Percentiles rank a stretch among this genome's conserved stretches.
Evolutionary conservation across 306 rosid species (phyloP).

Genomic region (Medicago ruthenica): DNA sequence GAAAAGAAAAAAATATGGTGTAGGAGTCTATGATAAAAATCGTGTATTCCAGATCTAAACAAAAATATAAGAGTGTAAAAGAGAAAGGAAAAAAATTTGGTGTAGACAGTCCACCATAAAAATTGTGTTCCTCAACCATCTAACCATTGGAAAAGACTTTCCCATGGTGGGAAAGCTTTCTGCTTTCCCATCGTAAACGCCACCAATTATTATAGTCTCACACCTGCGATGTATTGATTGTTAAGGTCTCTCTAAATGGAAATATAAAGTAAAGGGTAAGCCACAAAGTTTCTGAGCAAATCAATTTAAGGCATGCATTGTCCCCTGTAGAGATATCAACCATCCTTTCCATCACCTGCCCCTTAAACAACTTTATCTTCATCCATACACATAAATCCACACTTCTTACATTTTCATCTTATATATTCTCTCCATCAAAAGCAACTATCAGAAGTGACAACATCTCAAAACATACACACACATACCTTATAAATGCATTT

Average conservation of each 20-base stretch:
- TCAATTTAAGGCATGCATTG: slow-evolving; percentile 56
- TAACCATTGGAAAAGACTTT: no score
- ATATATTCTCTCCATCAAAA: slow-evolving; percentile 13
- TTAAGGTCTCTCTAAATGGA: slow-evolving; percentile 40
- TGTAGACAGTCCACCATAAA: no score
- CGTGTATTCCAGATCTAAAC: no score
- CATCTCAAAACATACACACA: slow-evolving; percentile 31
- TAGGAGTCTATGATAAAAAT: no score
- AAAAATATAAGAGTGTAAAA: no score
- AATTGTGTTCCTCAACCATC: no score
- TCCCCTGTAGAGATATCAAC: slow-evolving; percentile 57
- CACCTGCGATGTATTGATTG: slow-evolving; percentile 43
- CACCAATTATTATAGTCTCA: slow-evolving; percentile 39
- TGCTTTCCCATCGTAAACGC: no score
- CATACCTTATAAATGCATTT: slow-evolving; percentile 16
- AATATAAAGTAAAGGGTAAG: slow-evolving; percentile 41
- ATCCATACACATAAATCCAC: slow-evolving; percentile 44
- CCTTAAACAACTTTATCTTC: slow-evolving; percentile 40
- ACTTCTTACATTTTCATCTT: slow-evolving; percentile 17
- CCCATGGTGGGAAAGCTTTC: no score
- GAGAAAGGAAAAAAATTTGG: no score
- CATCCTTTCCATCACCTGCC: slow-evolving; percentile 53
- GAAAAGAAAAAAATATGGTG: no score
- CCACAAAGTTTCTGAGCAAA: slow-evolving; percentile 33
- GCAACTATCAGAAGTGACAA: slow-evolving; percentile 38